Base-by-base conservation (phyloP, 306 rosid species). In the Prosopis cineraria region DNA sequence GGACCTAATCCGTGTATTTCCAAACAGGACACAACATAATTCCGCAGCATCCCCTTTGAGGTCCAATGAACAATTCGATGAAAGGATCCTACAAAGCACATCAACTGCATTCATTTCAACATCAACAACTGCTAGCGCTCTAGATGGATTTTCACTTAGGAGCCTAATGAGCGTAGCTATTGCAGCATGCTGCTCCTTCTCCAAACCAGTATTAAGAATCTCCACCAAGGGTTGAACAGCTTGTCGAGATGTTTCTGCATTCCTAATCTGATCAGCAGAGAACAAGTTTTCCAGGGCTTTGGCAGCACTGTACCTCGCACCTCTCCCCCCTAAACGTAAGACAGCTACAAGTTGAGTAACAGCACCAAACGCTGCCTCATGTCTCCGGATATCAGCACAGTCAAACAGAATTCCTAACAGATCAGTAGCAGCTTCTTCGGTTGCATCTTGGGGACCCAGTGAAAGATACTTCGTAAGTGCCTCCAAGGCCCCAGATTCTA, bases 21-120 rank as follows among this genome's bases (percentile, higher is more conserved):
- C 98, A 78, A 95, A 95, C 73, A 95, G 96, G 77, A 93, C 98
- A 74, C 91, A 85, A 59, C 97, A 91, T 80, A 95, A 78, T 81
- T 95, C 98, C 68, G 98, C 98, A 68, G 98, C 98, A 85, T 91
- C 98, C 76, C 98, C 98, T 86, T 95, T 95, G 84, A 95, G 91
- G 76, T 95, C 98, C 96, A 89, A 88, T 6, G 98, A 88, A 84
- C 93, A 91, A 84, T 87, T 86, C 37, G 97, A 88, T 70, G 98
- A 95, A 73, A 95, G 96, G 80, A 92, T 95, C 90, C 89, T 88
- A 85, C 98, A 95, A 76, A 95, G 98, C 72, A 95, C 95, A 91
- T 95, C 98, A 53, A 95, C 93, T 69, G 98, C 98, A 85, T 93
- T 95, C 97, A 89, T 95, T 84, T 95, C 98, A 72, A 95, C 98